Base-by-base conservation (phyloP, 495 filamentous ascomycete species). In the Aspergillus nanangensis region DNA sequence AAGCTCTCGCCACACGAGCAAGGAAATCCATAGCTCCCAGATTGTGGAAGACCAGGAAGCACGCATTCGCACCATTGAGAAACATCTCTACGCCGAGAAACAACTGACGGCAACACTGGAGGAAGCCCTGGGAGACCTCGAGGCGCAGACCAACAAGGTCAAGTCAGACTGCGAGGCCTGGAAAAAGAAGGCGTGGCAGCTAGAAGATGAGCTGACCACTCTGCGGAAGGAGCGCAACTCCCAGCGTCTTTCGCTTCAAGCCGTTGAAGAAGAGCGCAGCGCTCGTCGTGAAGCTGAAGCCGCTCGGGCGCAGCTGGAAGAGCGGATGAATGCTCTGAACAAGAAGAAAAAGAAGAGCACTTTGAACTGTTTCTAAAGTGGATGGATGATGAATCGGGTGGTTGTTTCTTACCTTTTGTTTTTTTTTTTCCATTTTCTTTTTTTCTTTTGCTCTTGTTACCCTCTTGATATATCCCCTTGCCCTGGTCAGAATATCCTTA, bases 281-380 rank as follows among this genome's bases (percentile, higher is more conserved):
- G 90, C 90, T 57, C 76, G 94, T 15, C 73, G 81, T 38, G 87
- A 95, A 53, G 90, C 94, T 20, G 93, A 98, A 68, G 79, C 83
- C 56, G 94, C 94, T 29, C 72, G 87, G 42, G 86, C 82, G 14
- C 84, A 94, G 57, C 77, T 97, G 3, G 93, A 98, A 66, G 88
- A 94, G 71, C 77, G 90, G 10, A 96, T 98, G 92, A 84, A 86
- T 47, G 85, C 81, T n/a, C 82, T 95, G 58, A 86, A 82, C 61
- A 81, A 79, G 64, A 90, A 90, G 71, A 95, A 91, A 75, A 95
- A 96, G 82, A 93, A 93, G 81, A 86, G 88, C 60, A 88, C 85
- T 23, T 81, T 98, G 57, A 96, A 95, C 71, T 98, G 93, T 75
- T 98, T 98, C 70, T 98, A 64, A 51, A 50, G 31, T 50, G n/a